Percentiles rank a stretch among this genome's conserved stretches.
Evolutionary conservation across 257 asterid species (phyloP).

Genomic region (Capsicum chinense): DNA sequence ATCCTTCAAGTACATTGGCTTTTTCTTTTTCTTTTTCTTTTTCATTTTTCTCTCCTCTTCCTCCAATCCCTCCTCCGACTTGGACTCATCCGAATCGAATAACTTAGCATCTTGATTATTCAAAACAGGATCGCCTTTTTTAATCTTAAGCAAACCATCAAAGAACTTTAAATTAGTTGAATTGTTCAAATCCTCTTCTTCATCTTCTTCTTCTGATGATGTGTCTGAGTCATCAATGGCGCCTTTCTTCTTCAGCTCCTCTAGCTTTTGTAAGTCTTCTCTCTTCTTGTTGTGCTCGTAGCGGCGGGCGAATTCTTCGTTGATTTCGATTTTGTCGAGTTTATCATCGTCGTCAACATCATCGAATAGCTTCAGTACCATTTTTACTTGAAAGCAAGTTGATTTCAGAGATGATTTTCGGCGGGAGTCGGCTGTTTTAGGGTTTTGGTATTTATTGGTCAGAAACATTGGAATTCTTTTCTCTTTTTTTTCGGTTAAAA

Average conservation of each 20-base stretch:
- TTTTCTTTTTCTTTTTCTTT: slow-evolving; percentile 48
- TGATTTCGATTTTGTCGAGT: slow-evolving; percentile 50
- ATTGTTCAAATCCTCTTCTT: slow-evolving; percentile 39
- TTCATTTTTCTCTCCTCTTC: slow-evolving; percentile 27
- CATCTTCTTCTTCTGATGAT: slow-evolving; percentile 36
- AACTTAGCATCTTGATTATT: slow-evolving; percentile 61
- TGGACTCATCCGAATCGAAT: slow-evolving; percentile 44
- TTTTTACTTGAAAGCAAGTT: background rate
- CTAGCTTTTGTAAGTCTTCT: slow-evolving; percentile 69
- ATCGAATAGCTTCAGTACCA: slow-evolving; percentile 57
- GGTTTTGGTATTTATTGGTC: too few relatives aligned
- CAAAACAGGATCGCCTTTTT: slow-evolving; percentile 65
- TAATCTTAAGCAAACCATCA: slow-evolving; percentile 66
- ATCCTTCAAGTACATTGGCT: slow-evolving; percentile 80
- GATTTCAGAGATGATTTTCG: too few relatives aligned
- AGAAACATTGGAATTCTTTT: too few relatives aligned
- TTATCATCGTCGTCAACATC: slow-evolving; percentile 48
- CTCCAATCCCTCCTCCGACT: background rate
- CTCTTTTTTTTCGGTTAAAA: too few relatives aligned
- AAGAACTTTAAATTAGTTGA: slow-evolving; percentile 43
- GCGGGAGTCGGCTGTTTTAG: too few relatives aligned
- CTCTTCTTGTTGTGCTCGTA: slow-evolving; percentile 80
- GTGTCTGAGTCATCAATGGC: slow-evolving; percentile 49
- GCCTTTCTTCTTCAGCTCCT: slow-evolving; percentile 76
- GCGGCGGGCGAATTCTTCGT: slow-evolving; percentile 70